Conservation (phyloP, 805 yeast genomes). For the Yarrowia osloensis region DNA sequence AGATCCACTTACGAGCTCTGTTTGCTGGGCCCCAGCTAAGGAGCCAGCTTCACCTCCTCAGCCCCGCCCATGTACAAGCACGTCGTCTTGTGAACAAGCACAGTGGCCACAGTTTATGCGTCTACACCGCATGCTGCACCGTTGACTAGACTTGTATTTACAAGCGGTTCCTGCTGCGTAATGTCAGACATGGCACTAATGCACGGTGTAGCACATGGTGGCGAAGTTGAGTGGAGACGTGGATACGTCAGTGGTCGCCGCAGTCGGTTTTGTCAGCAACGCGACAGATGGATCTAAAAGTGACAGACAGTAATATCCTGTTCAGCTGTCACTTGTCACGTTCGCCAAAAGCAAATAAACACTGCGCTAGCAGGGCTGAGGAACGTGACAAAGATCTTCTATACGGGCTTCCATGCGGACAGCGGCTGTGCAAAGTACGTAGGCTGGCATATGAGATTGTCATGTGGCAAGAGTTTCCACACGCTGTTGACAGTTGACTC, state of each 20-base stretch:
- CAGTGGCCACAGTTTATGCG: too few species aligned
- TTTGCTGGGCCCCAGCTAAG: too few species aligned
- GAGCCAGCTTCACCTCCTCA: too few species aligned
- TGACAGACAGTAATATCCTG: neutral
- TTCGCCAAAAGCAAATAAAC: neutral
- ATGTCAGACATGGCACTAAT: neutral
- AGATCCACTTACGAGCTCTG: neutral
- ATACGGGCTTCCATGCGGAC: constrained; percentile 1
- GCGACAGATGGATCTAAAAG: neutral
- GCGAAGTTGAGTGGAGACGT: neutral
- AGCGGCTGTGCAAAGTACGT: neutral
- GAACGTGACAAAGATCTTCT: neutral
- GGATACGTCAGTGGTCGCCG: neutral
- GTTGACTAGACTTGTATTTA: neutral
- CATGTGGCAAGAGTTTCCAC: too few species aligned
- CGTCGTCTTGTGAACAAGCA: neutral
- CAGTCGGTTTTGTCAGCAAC: neutral
- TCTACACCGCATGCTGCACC: neutral
- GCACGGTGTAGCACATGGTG: neutral
- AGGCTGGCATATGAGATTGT: too few species aligned
- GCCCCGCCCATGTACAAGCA: neutral
- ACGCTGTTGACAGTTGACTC: too few species aligned
- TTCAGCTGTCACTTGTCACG: neutral
- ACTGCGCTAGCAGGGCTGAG: neutral
- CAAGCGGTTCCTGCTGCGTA: neutral